These are phyloP conservation scores for Oryza nivara DNA, from an alignment of 176 grass and related monocot genomes.

Conservation along the genomic window DNA sequence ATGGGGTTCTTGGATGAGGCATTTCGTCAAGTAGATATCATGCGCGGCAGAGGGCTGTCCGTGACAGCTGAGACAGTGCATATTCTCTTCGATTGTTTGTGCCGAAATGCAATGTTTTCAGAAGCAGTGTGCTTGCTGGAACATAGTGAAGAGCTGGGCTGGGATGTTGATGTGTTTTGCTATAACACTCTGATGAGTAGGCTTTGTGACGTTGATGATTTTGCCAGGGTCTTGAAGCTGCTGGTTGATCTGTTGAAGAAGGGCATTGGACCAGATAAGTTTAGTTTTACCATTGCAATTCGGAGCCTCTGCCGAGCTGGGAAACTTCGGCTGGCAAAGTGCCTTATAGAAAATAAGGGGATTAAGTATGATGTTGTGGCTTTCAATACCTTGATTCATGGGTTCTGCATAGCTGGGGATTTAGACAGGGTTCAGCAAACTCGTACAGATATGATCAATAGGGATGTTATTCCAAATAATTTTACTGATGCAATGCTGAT, in stretches of 20 bases:
- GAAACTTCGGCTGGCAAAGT: conserved; percentile 54
- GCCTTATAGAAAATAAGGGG: conserved; percentile 42
- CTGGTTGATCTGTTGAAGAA: conserved; percentile 69
- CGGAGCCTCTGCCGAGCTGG: conserved; percentile 63
- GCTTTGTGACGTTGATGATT: conserved; percentile 57
- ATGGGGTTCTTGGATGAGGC: conserved; percentile 54
- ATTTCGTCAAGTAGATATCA: conserved; percentile 52
- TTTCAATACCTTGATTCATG: conserved; percentile 84
- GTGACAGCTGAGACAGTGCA: conserved; percentile 54
- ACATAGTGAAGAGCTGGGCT: conserved; percentile 38
- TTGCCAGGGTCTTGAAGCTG: conserved; percentile 60
- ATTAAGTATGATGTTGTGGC: conserved; percentile 60
- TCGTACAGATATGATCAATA: conserved; percentile 47
- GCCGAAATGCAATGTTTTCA: conserved; percentile 42
- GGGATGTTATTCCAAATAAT: conserved; percentile 52
- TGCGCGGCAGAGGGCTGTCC: conserved; percentile 48
- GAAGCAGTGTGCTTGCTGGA: conserved; percentile 59
- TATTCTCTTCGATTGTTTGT: conserved; percentile 78
- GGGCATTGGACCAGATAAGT: conserved; percentile 70
- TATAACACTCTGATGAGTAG: conserved; percentile 84
- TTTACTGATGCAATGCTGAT: conserved; percentile 64
- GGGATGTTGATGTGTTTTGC: conserved; percentile 59
- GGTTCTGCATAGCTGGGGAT: conserved; percentile 48
- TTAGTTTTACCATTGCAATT: conserved; percentile 77
- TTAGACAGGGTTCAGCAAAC: conserved; percentile 37